Percentiles rank a stretch among this genome's conserved stretches.
Evolutionary conservation across 306 rosid genomes (phyloP).

Genomic region (Mimosa bimucronata): DNA sequence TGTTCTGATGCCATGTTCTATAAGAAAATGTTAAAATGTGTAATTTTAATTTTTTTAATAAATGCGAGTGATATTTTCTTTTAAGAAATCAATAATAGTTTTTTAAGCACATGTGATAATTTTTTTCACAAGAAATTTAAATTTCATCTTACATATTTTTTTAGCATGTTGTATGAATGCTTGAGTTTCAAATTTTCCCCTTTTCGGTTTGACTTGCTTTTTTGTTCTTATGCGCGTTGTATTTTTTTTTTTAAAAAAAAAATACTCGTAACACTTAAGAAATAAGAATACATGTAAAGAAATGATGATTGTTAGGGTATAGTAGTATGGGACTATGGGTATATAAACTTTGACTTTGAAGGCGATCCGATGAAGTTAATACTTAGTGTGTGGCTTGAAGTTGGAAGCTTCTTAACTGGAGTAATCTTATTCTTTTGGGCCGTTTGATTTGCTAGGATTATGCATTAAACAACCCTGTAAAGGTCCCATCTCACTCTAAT

Average conservation of each 20-base stretch:
- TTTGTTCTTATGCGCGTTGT: background rate
- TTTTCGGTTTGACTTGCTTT: background rate
- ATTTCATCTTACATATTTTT: background rate
- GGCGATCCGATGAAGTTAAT: background rate
- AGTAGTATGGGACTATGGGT: background rate
- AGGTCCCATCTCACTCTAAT: too few relatives aligned
- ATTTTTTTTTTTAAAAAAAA: background rate
- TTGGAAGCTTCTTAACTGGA: background rate
- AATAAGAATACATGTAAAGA: background rate
- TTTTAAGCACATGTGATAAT: background rate
- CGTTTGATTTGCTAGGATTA: background rate
- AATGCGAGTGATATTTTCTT: background rate
- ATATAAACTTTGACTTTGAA: background rate
- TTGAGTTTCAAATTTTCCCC: background rate
- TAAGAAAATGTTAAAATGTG: too few relatives aligned
- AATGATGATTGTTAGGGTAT: background rate
- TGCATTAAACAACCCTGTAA: too few relatives aligned
- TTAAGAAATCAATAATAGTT: too few relatives aligned
- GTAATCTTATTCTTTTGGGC: background rate
- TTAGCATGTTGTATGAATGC: background rate
- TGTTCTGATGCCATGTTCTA: too few relatives aligned
- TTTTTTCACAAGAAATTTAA: background rate
- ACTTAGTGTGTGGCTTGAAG: too few relatives aligned
- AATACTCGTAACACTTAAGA: background rate
- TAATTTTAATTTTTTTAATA: too few relatives aligned